Evolutionary conservation across 2,329 filamentous ascomycete genomes (phyloP).

Genomic region (Clonostachys rhizophaga): DNA sequence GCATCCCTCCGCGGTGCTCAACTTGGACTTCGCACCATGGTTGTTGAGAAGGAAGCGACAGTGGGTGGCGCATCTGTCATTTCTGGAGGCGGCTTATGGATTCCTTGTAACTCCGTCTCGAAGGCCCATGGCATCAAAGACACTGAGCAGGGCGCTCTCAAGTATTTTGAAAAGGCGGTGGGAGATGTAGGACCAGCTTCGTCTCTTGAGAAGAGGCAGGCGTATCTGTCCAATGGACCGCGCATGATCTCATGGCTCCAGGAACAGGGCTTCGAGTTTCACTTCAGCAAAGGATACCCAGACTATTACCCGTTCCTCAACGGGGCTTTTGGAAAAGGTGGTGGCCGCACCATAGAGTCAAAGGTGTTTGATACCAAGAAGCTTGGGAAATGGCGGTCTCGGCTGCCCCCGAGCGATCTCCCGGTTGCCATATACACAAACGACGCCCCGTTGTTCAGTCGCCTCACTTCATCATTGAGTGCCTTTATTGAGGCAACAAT

Average conservation of each 20-base stretch:
- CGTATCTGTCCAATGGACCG: conserved; percentile 21
- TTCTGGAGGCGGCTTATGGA: conserved; percentile 25
- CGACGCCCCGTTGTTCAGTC: neutral
- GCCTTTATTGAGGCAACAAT: neutral
- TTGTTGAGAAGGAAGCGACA: conserved; percentile 22
- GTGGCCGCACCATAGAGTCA: conserved; percentile 17
- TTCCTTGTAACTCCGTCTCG: conserved; percentile 19
- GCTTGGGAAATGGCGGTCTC: conserved; percentile 13
- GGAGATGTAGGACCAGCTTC: conserved; percentile 19
- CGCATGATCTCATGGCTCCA: conserved; percentile 21
- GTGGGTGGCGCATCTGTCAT: conserved; percentile 25
- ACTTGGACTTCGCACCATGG: conserved; percentile 13
- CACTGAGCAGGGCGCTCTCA: conserved; percentile 13
- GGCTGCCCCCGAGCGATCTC: neutral
- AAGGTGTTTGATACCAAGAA: conserved; percentile 15
- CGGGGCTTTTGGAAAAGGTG: conserved; percentile 7
- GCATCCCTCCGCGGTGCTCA: conserved; percentile 17
- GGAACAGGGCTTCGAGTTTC: conserved; percentile 16
- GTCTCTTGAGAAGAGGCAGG: conserved; percentile 12
- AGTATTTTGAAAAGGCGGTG: conserved; percentile 18
- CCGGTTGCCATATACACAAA: neutral
- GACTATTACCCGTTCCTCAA: conserved; percentile 20
- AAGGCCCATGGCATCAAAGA: conserved; percentile 11
- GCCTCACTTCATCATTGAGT: neutral
- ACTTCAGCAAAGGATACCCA: conserved; percentile 13